Conservation (phyloP, 192 early-diverging fungal genomes). For the Linnemannia elongata region DNA sequence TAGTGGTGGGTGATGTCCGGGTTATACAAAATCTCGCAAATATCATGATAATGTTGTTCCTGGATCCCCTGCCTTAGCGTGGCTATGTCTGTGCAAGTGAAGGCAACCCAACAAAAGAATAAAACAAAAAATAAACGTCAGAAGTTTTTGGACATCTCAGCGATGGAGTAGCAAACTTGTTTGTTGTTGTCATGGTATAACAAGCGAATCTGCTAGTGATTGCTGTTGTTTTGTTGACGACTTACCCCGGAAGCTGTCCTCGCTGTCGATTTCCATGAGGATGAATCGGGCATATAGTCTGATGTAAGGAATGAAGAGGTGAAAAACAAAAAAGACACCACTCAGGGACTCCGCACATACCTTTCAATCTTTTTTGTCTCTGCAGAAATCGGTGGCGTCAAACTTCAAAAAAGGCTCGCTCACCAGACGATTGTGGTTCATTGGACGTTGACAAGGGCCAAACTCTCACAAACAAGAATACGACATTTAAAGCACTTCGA, state of each 20-base stretch:
- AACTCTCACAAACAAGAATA: background rate
- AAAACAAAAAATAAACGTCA: background rate
- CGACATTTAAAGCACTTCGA: background rate
- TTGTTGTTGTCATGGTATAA: no score
- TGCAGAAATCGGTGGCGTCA: background rate
- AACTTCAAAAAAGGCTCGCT: background rate
- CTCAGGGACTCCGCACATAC: background rate
- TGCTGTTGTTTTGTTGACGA: no score
- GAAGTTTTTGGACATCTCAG: background rate
- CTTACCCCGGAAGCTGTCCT: constrained; percentile 34
- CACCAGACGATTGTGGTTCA: background rate
- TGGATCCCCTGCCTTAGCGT: constrained; percentile 37
- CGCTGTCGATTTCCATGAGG: constrained; percentile 23
- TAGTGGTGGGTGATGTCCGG: constrained; percentile 37
- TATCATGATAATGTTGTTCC: constrained; percentile 33
- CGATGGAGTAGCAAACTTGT: no score
- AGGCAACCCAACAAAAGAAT: background rate
- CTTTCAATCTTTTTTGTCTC: no score
- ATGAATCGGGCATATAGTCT: constrained; percentile 7
- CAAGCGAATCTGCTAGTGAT: no score
- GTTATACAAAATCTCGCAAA: constrained; percentile 42
- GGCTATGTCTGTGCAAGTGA: background rate
- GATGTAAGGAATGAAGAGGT: background rate
- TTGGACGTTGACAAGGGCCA: background rate
- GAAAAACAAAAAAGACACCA: background rate